Evolutionary conservation across 2,329 filamentous ascomycete genomes (phyloP), one percentile per base, ranked within the genome.

Genomic region (Aspergillus caelatus): DNA sequence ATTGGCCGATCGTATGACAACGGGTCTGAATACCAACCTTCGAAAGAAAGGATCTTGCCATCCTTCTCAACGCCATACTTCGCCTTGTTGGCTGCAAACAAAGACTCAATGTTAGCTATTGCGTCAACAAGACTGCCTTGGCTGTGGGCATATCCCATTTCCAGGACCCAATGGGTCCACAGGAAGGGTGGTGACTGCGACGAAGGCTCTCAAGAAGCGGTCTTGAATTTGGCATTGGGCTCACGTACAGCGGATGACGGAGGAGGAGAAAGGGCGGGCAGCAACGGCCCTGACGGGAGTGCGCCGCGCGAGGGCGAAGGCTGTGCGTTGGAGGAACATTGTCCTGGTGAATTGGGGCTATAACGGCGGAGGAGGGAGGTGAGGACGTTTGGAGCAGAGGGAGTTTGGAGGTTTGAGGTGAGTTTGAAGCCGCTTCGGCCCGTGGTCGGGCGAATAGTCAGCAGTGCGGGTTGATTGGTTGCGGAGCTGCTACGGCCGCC

Each of bases 321-420:
- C 80, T 71, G 79, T 78, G 72, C 79, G 81, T 75, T 79, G 79
- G 69, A 78, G 77, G 77, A 81, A 82, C 81, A 82, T 83, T 75
- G 73, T 76, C 73, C 72, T 68, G 65, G 66, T 69, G 63, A 61
- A 62, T 52, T 57, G 65, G 55, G 64, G 65, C 65, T 60, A 65
- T 69, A 67, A 67, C 66, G 68, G 62, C 63, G 69, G 68, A 67
- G 60, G 61, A 67, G 65, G 61, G 65, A 36, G 60, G 50, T 58
- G 64, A 68, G 56, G 68, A 67, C 66, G 69, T 64, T 71, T 70
- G 66, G 67, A 69, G 65, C 69, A 65, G 67, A 71, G 67, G 70
- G 74, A 72, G 71, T 71, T 74, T 71, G 68, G 71, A 73, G 70
- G 70, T 75, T 71, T 55, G 74, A 75, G 73, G 74, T 75, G 72